Evolutionary conservation across 2,329 filamentous ascomycete species (phyloP), one percentile per base, ranked within the genome.

Genomic region (Pseudogymnoascus sp.): DNA sequence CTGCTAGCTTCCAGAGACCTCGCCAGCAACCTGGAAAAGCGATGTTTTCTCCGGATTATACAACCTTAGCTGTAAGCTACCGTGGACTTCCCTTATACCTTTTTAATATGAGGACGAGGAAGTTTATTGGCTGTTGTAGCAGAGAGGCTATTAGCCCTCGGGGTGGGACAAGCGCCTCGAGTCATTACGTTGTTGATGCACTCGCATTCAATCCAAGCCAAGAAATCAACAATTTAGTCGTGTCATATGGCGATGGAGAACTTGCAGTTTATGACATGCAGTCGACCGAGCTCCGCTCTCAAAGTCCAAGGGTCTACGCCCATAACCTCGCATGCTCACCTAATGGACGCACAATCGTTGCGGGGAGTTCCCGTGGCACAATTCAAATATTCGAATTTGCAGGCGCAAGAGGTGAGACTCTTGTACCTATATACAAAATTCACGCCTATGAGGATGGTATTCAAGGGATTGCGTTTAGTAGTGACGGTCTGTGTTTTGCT

Each of bases 371-470:
- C 39, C 9, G 39, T 25, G 39, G 39, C 15, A 42, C 17, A 42
- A 42, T 42, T 25, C 17, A 13, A 42, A 42, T 42, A 42, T 42
- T 42, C 8, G 39, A 42, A 42, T 25, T 42, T 25, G 17, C 8
- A 2, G 39, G 39, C 17, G 17, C 39, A 3, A 25, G 39, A 25
- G 17, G 39, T 12, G 39, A 25, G 9, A 9, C 17, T 10, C 67
- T 75, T 61, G 69, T 70, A 12, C 66, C 68, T 12, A 38, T 68
- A 0, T 76, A 76, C 62, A 67, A 69, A 12, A 72, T 72, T 29
- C 69, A 69, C 35, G 64, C 68, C 0, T 61, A 66, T 4, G 71
- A 73, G 2, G 65, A 71, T 25, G 48, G 63, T 0, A 71, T 76
- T 17, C 64, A 65, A 38, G 65, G 60, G 0, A 59, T 77, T 8